Evolutionary conservation across 495 filamentous ascomycete species (phyloP), one percentile per base, ranked within the genome.

Genomic region (Aspergillus avenaceus): DNA sequence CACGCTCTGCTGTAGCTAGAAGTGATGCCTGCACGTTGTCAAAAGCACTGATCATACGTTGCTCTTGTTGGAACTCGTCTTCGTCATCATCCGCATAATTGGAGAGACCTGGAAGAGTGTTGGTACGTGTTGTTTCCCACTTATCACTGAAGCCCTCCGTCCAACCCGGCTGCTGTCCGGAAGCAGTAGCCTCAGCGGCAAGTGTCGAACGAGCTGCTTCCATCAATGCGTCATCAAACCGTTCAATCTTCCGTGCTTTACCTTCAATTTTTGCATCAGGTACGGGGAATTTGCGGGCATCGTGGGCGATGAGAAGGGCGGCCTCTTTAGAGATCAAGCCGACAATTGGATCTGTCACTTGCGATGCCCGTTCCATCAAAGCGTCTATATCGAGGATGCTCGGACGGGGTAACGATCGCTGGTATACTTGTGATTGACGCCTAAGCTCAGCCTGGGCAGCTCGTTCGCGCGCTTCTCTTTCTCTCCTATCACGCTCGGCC

Each of bases 361-460:
- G 63, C 3, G 72, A 67, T 1, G 87, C 82, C 25, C 71, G 76
- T 47, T 84, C 73, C 16, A 91, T 59, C 53, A 96, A 62, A 2
- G 78, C 76, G 50, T 85, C 77, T 18, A 89, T 67, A 64, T 97
- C 85, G 11, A 97, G 74, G 7, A 77, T 66, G 8, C 78, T 74
- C 8, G 95, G 90, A 27, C 93, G 82, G 27, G 93, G 93, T 28
- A 98, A 69, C 14, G 80, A 81, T 48, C 78, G 84, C 67, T 97
- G 93, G 59, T 97, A 81, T 11, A 92, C 91, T 56, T 96, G 92
- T 0, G 88, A 93, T 54, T 90, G 84, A 42, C 91, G 82, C 62
- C 80, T 86, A 60, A 87, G 85, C 52, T 97, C 93, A 19, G 86
- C 79, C 23, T 80, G 70, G 16, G 90, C 86, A 21, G 81, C 81